Evolutionary conservation across 1,284 basidiomycete genomes (phyloP).

Genomic region (Cystobasidium slooffiae): DNA sequence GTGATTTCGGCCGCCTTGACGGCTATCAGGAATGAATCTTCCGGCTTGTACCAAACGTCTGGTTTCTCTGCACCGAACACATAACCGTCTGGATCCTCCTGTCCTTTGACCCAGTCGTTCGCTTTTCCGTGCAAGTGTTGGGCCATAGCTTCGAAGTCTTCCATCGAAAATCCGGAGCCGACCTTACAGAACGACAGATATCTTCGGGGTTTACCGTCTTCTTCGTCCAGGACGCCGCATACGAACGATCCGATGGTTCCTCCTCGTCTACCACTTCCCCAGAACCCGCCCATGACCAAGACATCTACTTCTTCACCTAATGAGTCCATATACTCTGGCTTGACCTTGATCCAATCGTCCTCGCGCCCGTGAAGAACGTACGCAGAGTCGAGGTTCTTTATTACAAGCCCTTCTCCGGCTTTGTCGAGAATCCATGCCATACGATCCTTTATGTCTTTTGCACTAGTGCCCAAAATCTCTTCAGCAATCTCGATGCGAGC

Average conservation of each 20-base stretch:
- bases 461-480: conserved; percentile 72
- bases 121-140: conserved; percentile 57
- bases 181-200: conserved; percentile 81
- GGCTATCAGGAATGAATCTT: conserved; percentile 82
- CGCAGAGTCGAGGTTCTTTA: conserved; percentile 78
- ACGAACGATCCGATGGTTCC: conserved; percentile 59
- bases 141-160: conserved; percentile 76
- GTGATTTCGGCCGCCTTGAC: conserved; percentile 89
- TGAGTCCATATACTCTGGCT: conserved; percentile 84
- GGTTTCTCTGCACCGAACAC: conserved; percentile 62
- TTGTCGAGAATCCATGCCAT: conserved; percentile 80
- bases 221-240: conserved; percentile 57
- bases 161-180: conserved; percentile 80
- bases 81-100: conserved; percentile 53
- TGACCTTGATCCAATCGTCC: conserved; percentile 91
- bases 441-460: conserved; percentile 74
- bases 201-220: conserved; percentile 62
- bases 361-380: conserved; percentile 84
- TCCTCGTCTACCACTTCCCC: conserved; percentile 54
- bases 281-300: conserved; percentile 71
- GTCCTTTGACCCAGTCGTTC: conserved; percentile 56
- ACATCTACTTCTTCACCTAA: conserved; percentile 71
- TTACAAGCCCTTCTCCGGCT: conserved; percentile 84
- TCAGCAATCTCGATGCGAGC: conserved; percentile 78
- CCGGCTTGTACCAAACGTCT: conserved; percentile 76